Evolutionary conservation across 768 basidiomycete genomes (phyloP), one percentile per base, ranked within the genome.

Genomic region (Rhizopogon roseolus): DNA sequence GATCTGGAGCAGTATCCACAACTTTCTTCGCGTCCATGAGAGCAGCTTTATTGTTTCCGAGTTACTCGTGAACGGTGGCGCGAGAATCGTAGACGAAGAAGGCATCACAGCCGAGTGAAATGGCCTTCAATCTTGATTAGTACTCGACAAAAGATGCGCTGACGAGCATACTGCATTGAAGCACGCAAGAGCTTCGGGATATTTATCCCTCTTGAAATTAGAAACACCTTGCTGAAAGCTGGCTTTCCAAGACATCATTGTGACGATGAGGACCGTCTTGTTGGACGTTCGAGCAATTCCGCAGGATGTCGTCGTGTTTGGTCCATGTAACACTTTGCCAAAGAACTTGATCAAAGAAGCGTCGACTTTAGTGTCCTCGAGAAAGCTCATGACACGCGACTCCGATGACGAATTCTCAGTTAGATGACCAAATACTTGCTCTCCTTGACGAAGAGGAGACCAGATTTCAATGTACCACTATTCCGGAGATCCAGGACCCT

Each of bases 71-170:
- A 5, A 82, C 79, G 0, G 85, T 85, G 0, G 91, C 87, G 14
- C 92, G 82, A 28, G 86, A 88, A 60, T 93, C 92, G 55, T 82
- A 85, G 9, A 90, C 69, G 32, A 72, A 68, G 62, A 75, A 77
- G 44, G 73, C 69, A 13, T 72, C 71, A 11, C 71, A 73, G 11
- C 76, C 78, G 13, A 68, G 57, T 36, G 70, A 66, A 29, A 82
- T 71, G 11, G 85, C 82, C 86, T 90, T 58, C 46, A 39, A 25
- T 55, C 54, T 25, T 52, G 44, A 25, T 32, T 19, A 37, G 16
- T 48, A 36, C 19, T 48, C 17, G 34, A 25, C 19, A 36, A 16
- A 17, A 9, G 9, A 25, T 13, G 16, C 4, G 9, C 14, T 42
- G 27, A 25, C 6, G 19, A 40, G 37, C 67, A 53, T 62, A 76